Evolutionary conservation across 805 yeast genomes (phyloP).

Genomic region (Kazachstania psychrophila): DNA sequence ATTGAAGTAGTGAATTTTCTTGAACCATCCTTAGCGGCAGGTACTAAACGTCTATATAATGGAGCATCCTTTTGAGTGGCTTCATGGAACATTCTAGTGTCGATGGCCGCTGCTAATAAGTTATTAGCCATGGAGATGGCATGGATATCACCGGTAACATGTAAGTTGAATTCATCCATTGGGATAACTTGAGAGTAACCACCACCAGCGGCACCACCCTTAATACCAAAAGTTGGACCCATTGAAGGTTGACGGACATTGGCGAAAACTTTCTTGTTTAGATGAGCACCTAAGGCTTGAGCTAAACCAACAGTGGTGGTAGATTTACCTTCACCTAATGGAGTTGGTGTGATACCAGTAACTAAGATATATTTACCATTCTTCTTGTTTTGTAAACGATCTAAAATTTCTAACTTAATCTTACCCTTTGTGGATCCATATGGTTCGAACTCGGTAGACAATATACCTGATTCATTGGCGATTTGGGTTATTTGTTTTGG

Average conservation of each 20-base stretch:
- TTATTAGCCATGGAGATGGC: slow-evolving; percentile 79
- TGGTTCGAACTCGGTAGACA: slow-evolving; percentile 60
- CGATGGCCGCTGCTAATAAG: slow-evolving; percentile 75
- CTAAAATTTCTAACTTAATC: slow-evolving; percentile 53
- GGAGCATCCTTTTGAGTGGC: slow-evolving; percentile 63
- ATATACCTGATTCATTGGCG: slow-evolving; percentile 60
- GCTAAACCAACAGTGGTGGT: slow-evolving; percentile 94
- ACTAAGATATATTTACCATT: slow-evolving; percentile 85
- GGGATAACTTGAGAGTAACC: slow-evolving; percentile 97
- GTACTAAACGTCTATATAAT: slow-evolving; percentile 65
- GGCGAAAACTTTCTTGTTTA: slow-evolving; percentile 76
- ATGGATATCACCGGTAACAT: slow-evolving; percentile 89
- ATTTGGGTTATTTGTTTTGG: slow-evolving; percentile 63
- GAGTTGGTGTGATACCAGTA: slow-evolving; percentile 97
- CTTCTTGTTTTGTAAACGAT: slow-evolving; percentile 48
- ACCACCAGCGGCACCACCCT: slow-evolving; percentile 99
- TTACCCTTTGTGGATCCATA: slow-evolving; percentile 73
- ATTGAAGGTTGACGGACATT: slow-evolving; percentile 95
- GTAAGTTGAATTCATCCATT: slow-evolving; percentile 98
- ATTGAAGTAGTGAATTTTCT: slow-evolving; percentile 61
- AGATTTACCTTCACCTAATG: slow-evolving; percentile 95
- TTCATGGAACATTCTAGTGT: slow-evolving; percentile 81
- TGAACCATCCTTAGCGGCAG: slow-evolving; percentile 53
- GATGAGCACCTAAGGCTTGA: slow-evolving; percentile 92
- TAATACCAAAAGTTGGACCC: slow-evolving; percentile 98